Conservation (phyloP, 345 rosid species). For the Citrus glauca region DNA sequence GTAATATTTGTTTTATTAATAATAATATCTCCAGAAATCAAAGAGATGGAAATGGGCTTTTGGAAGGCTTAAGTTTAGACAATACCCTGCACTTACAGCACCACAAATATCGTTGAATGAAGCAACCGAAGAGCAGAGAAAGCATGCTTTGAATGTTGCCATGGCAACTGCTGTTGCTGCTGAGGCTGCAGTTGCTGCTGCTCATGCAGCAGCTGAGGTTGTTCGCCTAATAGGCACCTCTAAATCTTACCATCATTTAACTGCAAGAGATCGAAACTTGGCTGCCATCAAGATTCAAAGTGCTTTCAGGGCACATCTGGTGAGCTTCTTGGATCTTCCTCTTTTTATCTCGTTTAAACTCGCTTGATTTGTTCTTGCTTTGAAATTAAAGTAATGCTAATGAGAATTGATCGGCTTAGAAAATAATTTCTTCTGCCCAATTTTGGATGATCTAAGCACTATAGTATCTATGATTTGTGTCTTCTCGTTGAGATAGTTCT, state of each 20-base stretch:
- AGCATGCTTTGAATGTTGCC: constrained; percentile 77
- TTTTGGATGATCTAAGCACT: neutral
- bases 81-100: constrained; percentile 41
- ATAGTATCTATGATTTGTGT: neutral
- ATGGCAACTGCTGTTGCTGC: constrained; percentile 87
- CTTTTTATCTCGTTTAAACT: neutral
- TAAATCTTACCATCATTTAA: constrained; percentile 25
- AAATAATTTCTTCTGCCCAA: neutral
- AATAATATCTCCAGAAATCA: constrained; percentile 32
- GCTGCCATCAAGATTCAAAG: constrained; percentile 82
- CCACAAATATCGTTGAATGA: constrained; percentile 39
- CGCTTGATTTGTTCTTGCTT: neutral
- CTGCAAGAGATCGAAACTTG: constrained; percentile 22
- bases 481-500: neutral
- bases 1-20: neutral
- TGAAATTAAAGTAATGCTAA: neutral
- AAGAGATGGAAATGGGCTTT: constrained; percentile 52
- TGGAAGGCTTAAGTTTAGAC: constrained; percentile 46
- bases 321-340: constrained; percentile 30
- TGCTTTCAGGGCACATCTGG: constrained; percentile 75
- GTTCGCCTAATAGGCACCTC: constrained; percentile 57
- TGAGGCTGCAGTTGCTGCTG: constrained; percentile 87
- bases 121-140: constrained; percentile 71
- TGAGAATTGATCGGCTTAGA: neutral
- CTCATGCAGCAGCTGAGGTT: constrained; percentile 88